A percentile compares a stretch with the other conserved stretches of the same genome.
Evolutionary conservation across 192 early-diverging fungal species (phyloP).

Genomic region (Phycomyces nitens): DNA sequence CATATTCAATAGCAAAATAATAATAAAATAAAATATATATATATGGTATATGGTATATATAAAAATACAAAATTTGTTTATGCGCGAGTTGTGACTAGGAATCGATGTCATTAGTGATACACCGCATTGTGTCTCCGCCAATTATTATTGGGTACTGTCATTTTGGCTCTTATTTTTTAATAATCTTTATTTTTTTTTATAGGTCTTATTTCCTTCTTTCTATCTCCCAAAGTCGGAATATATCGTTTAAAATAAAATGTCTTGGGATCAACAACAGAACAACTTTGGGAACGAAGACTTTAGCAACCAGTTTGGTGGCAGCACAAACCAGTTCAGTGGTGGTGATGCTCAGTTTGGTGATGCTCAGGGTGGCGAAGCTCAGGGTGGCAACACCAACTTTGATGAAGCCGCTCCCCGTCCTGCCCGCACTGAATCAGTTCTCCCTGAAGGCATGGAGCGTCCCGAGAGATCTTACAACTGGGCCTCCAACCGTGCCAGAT

Average conservation of each 20-base stretch:
- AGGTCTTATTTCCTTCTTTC: neutral
- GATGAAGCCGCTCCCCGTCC: neutral
- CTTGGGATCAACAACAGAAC: constrained; percentile 2
- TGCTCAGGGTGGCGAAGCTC: neutral
- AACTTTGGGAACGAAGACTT: constrained; percentile 1
- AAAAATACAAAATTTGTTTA: no score
- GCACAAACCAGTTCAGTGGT: neutral
- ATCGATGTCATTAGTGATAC: no score
- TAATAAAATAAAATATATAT: no score
- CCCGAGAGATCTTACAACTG: constrained; percentile 33
- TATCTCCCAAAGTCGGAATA: neutral
- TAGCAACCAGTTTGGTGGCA: neutral
- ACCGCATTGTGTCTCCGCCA: neutral
- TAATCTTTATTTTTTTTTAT: neutral
- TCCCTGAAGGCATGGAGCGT: neutral
- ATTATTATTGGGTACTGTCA: neutral
- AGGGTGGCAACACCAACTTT: neutral
- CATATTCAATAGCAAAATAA: no score
- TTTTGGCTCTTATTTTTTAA: neutral
- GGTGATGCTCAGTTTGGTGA: neutral
- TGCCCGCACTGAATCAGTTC: constrained; percentile 12
- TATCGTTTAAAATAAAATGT: neutral
- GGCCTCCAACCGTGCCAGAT: constrained; percentile 46
- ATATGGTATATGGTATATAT: no score
- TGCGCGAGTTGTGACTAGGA: no score